Base-by-base conservation (phyloP, 2,329 filamentous ascomycete genomes). In the Tolypocladium amazonense region DNA sequence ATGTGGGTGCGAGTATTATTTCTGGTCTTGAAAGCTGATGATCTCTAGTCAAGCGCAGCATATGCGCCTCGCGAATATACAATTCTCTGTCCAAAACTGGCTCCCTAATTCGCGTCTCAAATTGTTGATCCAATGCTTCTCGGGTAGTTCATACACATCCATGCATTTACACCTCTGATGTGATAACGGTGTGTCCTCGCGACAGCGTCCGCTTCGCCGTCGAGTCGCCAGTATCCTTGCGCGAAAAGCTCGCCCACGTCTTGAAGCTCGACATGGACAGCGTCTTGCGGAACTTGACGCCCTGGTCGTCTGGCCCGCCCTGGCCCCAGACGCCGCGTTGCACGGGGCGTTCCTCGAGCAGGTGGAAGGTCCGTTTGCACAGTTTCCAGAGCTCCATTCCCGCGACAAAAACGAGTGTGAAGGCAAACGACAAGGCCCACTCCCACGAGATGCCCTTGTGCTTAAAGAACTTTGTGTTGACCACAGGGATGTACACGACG, bases 371-470 rank as follows among this genome's bases (percentile, higher is more conserved):
- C 56, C 88, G 78, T 82, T 92, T 92, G 62, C 74, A 71, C 66
- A 80, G 80, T 76, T 92, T 91, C 88, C 88, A 92, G 12, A 75
- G 70, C 76, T 92, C 89, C 47, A 90, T 80, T 33, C 86, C 86
- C 0, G 79, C 71, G 55, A 92, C 80, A 68, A 88, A 92, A 4
- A 89, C 68, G 15, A 86, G 63, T 0, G 86, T 81, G 60, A 83
- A 84, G 25, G 85, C 81, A 38, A 89, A 76, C 0, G 88, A 82
- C 7, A 92, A 76, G 1, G 80, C 83, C 88, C 88, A 92, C 70
- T 91, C 88, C 89, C 88, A 92, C 23, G 77, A 80, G 65, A 92
- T 90, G 23, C 78, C 80, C 9, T 75, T 80, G 74, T 91, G 88
- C 75, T 88, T 88, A 79, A 91, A 90, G 43, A 91, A 87, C 35